phyloP scores from a whole-genome alignment of 1,284 basidiomycete genomes.

The Puccinia horiana region DNA sequence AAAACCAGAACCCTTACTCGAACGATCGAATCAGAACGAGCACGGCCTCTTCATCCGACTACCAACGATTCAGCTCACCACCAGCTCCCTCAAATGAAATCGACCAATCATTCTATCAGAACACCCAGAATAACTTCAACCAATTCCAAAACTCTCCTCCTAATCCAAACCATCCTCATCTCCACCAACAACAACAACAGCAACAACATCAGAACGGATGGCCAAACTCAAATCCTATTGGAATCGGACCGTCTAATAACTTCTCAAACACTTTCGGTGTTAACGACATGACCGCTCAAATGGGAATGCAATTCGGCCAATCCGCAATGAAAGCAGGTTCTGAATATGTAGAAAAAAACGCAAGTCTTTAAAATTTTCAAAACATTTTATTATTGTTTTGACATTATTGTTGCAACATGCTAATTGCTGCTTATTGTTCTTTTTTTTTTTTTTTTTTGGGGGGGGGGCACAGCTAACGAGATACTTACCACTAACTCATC shows the following conservation, averaged over 20 bases:
- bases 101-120: constrained; percentile 11
- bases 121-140: not conserved
- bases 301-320: constrained; percentile 92
- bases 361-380: constrained; percentile 60
- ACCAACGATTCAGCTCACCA: constrained; percentile 44
- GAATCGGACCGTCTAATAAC: constrained; percentile 50
- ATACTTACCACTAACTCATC: constrained; percentile 69
- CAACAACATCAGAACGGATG: not conserved
- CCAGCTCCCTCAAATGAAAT: constrained; percentile 5
- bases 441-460: not conserved
- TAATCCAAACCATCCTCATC: not conserved
- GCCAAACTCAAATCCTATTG: constrained; percentile 7
- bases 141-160: constrained; percentile 20
- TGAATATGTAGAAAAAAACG: constrained; percentile 92
- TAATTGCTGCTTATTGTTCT: not conserved
- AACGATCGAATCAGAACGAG: constrained; percentile 6
- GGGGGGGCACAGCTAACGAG: constrained; percentile 68
- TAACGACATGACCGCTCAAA: constrained; percentile 89
- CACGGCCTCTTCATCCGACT: not conserved
- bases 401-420: not conserved
- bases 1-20: constrained; percentile 7
- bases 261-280: constrained; percentile 60
- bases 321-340: constrained; percentile 90
- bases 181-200: constrained; percentile 29
- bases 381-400: not conserved